Evolutionary conservation across 345 rosid genomes (phyloP).

Genomic region (Garcia nutans): DNA sequence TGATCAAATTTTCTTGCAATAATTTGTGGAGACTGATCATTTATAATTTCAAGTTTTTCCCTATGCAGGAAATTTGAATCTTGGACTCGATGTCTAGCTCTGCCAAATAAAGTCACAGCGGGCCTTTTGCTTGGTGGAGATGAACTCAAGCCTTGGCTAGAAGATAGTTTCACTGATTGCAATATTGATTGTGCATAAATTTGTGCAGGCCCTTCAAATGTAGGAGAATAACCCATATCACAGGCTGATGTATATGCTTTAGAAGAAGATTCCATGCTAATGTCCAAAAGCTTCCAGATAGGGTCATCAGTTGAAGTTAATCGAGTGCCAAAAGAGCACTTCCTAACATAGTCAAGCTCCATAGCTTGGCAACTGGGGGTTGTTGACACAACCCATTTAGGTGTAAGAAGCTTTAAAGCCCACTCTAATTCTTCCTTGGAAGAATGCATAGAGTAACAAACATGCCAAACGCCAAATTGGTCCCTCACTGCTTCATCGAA

Average conservation of each 20-base stretch:
- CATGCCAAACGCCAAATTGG: conserved; percentile 82
- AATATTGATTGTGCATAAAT: conserved; percentile 28
- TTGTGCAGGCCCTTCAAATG: conserved; percentile 26
- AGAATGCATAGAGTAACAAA: conserved; percentile 87
- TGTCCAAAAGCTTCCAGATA: conserved; percentile 80
- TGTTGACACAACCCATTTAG: conserved; percentile 80
- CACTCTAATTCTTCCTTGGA: conserved; percentile 76
- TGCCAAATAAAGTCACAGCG: conserved; percentile 67
- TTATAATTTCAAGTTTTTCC: conserved; percentile 15
- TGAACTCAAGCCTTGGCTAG: conserved; percentile 26
- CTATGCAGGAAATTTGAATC: conserved; percentile 29
- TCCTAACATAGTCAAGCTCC: conserved; percentile 70
- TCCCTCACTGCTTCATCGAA: conserved; percentile 67
- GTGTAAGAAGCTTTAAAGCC: conserved; percentile 67
- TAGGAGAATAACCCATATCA: conserved; percentile 29
- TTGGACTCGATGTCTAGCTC: conserved; percentile 52
- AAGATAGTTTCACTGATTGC: conserved; percentile 26
- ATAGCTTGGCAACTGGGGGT: conserved; percentile 73
- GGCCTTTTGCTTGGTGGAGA: conserved; percentile 47
- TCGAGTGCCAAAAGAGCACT: conserved; percentile 44
- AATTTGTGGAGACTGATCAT: conserved; percentile 27
- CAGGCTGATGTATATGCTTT: conserved; percentile 26
- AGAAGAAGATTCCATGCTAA: conserved; percentile 42
- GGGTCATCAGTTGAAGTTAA: conserved; percentile 52
- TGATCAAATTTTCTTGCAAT: conserved; percentile 16